These are phyloP conservation scores for Podila horticola DNA, from an alignment of 192 early-diverging fungal species.

Conservation along the genomic window DNA sequence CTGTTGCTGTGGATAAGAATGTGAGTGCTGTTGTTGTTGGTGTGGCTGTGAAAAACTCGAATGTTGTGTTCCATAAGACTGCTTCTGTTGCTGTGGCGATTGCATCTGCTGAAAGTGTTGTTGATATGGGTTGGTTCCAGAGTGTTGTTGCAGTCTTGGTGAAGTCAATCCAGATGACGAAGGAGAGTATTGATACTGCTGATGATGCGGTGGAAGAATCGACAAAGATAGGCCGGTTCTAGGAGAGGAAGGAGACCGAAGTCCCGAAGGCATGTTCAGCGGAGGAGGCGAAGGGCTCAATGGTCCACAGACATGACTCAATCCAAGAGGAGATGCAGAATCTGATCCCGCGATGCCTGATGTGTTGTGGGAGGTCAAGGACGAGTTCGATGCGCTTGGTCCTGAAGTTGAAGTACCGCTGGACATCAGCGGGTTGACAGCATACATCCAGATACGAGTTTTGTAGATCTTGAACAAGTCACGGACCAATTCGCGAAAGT, in stretches of 20 bases:
- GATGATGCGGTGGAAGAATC: neutral
- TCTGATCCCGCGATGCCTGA: neutral
- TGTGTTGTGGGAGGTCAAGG: neutral
- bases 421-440: conserved; percentile 41
- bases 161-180: neutral
- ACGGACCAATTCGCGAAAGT: conserved; percentile 95
- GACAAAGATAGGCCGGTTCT: too few relatives aligned
- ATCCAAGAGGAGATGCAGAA: neutral
- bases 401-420: neutral
- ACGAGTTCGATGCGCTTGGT: conserved; percentile 13
- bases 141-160: neutral
- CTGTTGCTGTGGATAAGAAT: conserved; percentile 14
- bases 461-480: conserved; percentile 98
- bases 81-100: too few relatives aligned
- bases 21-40: conserved; percentile 8
- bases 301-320: too few relatives aligned
- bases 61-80: too few relatives aligned
- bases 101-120: neutral
- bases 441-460: conserved; percentile 96
- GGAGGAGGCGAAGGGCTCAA: too few relatives aligned
- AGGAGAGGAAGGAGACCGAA: too few relatives aligned
- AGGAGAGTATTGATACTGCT: neutral
- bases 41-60: conserved; percentile 1
- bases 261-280: too few relatives aligned
- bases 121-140: neutral